Evolutionary conservation across 345 rosid species (phyloP), one percentile per base, ranked within the genome.

Genomic region (Citrus reticulata): DNA sequence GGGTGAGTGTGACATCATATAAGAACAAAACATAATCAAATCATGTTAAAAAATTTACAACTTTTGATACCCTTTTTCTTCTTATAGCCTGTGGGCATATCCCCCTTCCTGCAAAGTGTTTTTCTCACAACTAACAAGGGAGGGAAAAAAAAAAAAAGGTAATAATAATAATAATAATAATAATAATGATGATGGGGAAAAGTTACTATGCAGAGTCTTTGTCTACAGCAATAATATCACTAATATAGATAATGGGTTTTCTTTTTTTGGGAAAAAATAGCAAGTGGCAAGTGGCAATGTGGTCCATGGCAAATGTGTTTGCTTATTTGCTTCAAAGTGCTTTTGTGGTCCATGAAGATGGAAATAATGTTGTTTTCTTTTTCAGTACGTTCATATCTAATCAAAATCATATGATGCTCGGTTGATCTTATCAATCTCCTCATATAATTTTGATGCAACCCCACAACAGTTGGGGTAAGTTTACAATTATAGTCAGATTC

Each of bases 251-350:
- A 64, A 64, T 75, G 78, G 70, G 71, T 32, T 65, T 63, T 65
- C 49, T 37, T 35, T 79, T 67, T 79, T 74, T 9, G 17, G 46
- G 58, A 42, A 25, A 37, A 39, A n/a, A 29, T 24, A 6, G 29
- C 35, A 72, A 42, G 35, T 51, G 70, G 84, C 69, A 77, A 78
- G 88, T 84, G 85, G 8, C 71, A 22, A 37, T 25, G 92, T 90
- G 93, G 93, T 88, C 89, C 91, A 83, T 74, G 77, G 49, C 72
- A 67, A 51, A 78, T 64, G 66, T 66, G 81, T 63, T 27, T 73
- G 70, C 35, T 54, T 66, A 76, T 68, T n/a, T 73, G 66, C 35
- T 54, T 73, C 0, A 17, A 81, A 80, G 86, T 88, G 90, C 66
- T 72, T 37, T 75, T 74, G 89, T 86, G 90, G 90, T 86, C 89